Percentiles rank a stretch among this genome's conserved stretches.
Conservation (phyloP, 768 basidiomycete genomes). For the Cyclocybe aegerita region DNA sequence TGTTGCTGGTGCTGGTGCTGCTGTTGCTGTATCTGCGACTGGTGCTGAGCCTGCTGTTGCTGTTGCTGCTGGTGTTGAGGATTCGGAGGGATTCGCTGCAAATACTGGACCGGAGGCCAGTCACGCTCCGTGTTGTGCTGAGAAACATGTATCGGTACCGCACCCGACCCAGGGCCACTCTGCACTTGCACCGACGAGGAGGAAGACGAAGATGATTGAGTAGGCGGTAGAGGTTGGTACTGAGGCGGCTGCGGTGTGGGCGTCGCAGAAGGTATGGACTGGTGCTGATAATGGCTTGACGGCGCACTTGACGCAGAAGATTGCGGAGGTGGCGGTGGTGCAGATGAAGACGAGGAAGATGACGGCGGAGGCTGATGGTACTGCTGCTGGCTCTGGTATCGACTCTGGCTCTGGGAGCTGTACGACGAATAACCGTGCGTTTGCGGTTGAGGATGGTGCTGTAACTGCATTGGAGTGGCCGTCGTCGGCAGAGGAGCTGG, state of each 20-base stretch:
- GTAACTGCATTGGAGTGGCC: conserved; percentile 24
- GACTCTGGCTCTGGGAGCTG: conserved; percentile 8
- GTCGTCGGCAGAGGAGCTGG: conserved; percentile 17
- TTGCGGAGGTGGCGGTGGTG: not conserved
- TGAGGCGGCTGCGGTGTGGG: conserved; percentile 4
- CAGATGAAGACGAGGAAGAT: conserved; percentile 1
- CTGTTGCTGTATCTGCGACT: not conserved
- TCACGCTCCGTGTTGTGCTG: no score
- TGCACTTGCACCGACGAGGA: no score
- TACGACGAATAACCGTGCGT: conserved; percentile 15
- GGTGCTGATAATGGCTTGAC: conserved; percentile 11
- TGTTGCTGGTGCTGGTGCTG: conserved; percentile 7
- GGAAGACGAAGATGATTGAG: not conserved
- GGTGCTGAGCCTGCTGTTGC: conserved; percentile 8
- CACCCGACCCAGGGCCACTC: no score
- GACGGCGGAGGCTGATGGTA: conserved; percentile 10
- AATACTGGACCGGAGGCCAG: not conserved
- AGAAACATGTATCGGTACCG: no score
- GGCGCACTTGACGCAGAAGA: not conserved
- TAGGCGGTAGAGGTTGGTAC: not conserved
- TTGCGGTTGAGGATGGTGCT: conserved; percentile 21
- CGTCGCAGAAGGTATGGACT: not conserved
- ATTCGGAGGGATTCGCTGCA: conserved; percentile 12
- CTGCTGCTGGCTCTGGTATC: conserved; percentile 21
- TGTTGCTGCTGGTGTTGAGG: not conserved